phyloP scores from a whole-genome alignment of 2,329 filamentous ascomycete genomes.

The Fusarium clavum region DNA sequence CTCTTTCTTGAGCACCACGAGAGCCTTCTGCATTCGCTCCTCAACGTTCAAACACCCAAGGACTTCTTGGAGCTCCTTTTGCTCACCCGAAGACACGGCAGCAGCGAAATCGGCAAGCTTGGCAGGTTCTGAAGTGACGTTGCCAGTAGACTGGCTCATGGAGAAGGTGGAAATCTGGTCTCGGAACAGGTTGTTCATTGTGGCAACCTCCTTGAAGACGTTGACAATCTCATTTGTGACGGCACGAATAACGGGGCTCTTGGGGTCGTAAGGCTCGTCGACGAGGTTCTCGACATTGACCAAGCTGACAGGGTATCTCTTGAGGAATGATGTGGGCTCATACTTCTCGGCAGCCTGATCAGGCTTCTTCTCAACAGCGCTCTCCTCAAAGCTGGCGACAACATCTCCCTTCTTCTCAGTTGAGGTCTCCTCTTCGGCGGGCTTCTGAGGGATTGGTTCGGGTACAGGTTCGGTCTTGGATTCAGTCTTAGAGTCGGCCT shows the following conservation, averaged over 20 bases:
- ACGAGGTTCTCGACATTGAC: constrained; percentile 94
- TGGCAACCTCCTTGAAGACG: constrained; percentile 96
- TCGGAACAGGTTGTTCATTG: constrained; percentile 92
- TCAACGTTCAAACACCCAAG: constrained; percentile 91
- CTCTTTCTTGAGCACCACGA: constrained; percentile 96
- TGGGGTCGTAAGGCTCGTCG: constrained; percentile 91
- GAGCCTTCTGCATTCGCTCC: constrained; percentile 88
- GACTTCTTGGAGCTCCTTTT: constrained; percentile 91
- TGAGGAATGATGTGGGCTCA: constrained; percentile 90
- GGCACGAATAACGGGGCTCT: constrained; percentile 87
- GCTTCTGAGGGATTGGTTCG: constrained; percentile 69
- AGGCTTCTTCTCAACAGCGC: constrained; percentile 69
- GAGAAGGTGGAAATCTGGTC: constrained; percentile 98
- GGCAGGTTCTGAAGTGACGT: constrained; percentile 92
- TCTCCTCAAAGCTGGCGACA: constrained; percentile 96
- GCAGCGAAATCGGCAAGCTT: constrained; percentile 98
- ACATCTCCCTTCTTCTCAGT: constrained; percentile 89
- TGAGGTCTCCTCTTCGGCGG: constrained; percentile 62
- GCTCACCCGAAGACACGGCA: constrained; percentile 93
- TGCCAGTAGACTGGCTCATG: constrained; percentile 93
- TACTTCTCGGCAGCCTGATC: constrained; percentile 69
- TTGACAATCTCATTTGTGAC: constrained; percentile 98
- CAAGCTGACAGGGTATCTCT: constrained; percentile 90
- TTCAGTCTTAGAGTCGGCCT: constrained; percentile 63
- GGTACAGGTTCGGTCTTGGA: constrained; percentile 63